Evolutionary conservation across 202 grass and related monocot genomes (phyloP).

Genomic region (Schoenoplectus triqueter): DNA sequence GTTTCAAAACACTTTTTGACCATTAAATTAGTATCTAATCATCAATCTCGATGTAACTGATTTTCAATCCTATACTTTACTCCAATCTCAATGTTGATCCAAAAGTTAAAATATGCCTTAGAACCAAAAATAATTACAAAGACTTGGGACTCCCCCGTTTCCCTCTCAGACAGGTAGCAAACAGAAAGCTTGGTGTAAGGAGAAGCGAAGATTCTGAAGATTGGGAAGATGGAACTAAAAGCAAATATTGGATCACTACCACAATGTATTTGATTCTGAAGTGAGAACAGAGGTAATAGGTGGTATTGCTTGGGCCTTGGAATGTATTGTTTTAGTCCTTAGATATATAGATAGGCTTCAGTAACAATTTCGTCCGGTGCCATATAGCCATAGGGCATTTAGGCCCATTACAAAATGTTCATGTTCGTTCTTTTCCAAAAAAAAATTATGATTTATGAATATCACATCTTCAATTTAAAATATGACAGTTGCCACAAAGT

Average conservation of each 20-base stretch:
- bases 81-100: no score
- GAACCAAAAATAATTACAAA: no score
- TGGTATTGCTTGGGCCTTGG: background rate
- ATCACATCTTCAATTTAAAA: background rate
- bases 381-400: background rate
- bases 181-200: constrained; percentile 1
- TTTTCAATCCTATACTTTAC: no score
- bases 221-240: constrained; percentile 29
- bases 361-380: background rate
- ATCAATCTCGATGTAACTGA: no score
- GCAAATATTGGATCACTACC: constrained; percentile 22
- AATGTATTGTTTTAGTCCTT: background rate
- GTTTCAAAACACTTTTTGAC: no score
- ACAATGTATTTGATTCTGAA: background rate
- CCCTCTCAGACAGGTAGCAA: background rate
- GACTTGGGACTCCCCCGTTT: background rate
- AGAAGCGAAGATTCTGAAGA: constrained; percentile 5
- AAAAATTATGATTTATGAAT: background rate
- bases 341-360: background rate
- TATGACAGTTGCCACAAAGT: background rate
- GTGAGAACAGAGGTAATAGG: constrained; percentile 27
- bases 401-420: background rate
- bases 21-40: no score
- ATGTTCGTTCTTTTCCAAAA: background rate
- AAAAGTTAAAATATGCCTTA: no score